Base-by-base conservation (phyloP, 2,329 filamentous ascomycete species). In the Xylariaceae sp. region DNA sequence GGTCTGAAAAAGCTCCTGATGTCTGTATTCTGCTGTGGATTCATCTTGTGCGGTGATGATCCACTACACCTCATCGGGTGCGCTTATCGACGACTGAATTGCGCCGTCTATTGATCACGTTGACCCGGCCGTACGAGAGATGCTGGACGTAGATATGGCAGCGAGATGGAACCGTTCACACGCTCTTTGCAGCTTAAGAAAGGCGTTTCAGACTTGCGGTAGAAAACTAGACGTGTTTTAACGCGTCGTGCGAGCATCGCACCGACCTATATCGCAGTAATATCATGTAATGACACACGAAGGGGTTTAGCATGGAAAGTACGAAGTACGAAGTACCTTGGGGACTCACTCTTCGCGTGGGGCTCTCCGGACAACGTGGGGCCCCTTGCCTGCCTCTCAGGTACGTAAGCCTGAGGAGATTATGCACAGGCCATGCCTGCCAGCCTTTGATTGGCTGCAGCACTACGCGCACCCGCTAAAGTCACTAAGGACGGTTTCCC, bases 1-100 rank as follows among this genome's bases (percentile, higher is more conserved):
- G 56, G 35, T 56, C 53, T 68, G 57, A 72, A 72, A 64, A 73
- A 73, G 37, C 67, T 69, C 60, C 70, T 69, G 52, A 73, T 73
- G 63, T 73, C 71, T 54, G 64, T 47, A 53, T 66, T 72, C 42
- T 63, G 65, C 47, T 61, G 55, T 53, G 59, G 42, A 52, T 47
- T 56, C 57, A 62, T 64, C 30, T 54, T 61, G 51, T 48, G 45
- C 13, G 13, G 23, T 15, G 34, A 53, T 54, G 7, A 51, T 30
- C 23, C 23, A 30, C 23, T 30, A 30, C 23, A 30, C 23, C 23
- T 30, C 23, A 30, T 30, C 23, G 44, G 34, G 17, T 44, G n/a
- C 18, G 13, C 39, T 53, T 37, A 10, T 23, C 30, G 42, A 6
- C 50, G 15, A 55, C 13, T 49, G 18, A 6, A 48, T 23, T 57